Evolutionary conservation across 176 grass and related monocot species (phyloP), one percentile per base, ranked within the genome.

Genomic region (Oryza rufipogon): DNA sequence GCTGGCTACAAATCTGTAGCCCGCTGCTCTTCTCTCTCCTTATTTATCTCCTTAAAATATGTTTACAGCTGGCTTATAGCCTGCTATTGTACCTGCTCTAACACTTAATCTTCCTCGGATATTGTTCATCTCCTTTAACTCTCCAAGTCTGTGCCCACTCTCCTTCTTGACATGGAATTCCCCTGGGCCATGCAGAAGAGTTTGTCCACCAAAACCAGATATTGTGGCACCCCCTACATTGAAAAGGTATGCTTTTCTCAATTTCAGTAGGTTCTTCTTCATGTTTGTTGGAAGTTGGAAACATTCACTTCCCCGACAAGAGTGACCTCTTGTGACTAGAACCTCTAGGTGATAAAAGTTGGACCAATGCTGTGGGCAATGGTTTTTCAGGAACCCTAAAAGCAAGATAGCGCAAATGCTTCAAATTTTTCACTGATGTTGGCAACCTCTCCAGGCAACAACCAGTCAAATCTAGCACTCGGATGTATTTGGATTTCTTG

Each of bases 101-200:
- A 88, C 70, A 70, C 17, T 84, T 12, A 91, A 45, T 30, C 44
- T 25, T 45, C 86, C 77, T 30, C 38, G 19, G 11, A 88, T 87
- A 76, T 79, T 78, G 39, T 47, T 88, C 1, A 91, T 74, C 22
- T 91, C 85, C 61, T 91, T 88, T 52, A 88, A 25, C 46, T 86
- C 82, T 69, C 82, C 77, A 66, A 91, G 23, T 76, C 80, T 82
- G 71, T 88, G 42, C 7, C 89, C 86, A 25, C 71, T 81, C 73
- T 88, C 81, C 66, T 91, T 91, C 48, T 58, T 88, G 39, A 91
- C 58, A 19, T 91, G 86, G 83, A 91, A 88, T 54, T 88, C 86
- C 39, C 85, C 81, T n/a, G 30, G 17, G 22, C 89, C 89, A 70
- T 30, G 75, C 16, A 91, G 54, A 66, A 51, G 22, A 91, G 76